Evolutionary conservation across 2,329 filamentous ascomycete species (phyloP), one percentile per base, ranked within the genome.

Genomic region (Lomentospora prolificans): DNA sequence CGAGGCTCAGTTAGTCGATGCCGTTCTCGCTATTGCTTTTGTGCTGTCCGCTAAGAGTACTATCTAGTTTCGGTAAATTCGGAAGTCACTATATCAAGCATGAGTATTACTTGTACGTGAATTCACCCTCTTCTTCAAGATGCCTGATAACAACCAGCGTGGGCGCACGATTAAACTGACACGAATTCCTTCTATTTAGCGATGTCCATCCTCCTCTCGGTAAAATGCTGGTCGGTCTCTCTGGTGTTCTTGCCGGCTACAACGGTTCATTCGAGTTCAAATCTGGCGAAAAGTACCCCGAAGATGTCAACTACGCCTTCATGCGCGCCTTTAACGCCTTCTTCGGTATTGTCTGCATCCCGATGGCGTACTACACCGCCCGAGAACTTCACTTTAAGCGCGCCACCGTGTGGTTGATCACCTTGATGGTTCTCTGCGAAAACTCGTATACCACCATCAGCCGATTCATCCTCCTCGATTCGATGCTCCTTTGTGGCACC

Each of bases 251-350:
- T 59, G 95, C 92, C 62, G 92, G 92, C 62, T 99, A 99, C 78
- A 99, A 99, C 76, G 94, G 94, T 57, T 95, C 92, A 3, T 99
- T 99, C 73, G 94, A 99, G 68, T 99, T 99, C 81, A 99, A 99
- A 73, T 97, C 92, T 55, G 94, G 94, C 69, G 94, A 97, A 67
- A 90, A 82, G 55, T 99, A 99, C 69, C 94, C 94, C 9, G 83
- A 85, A 63, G 90, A 97, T 66, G 79, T 99, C 67, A 87, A 99
- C 77, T 99, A 95, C 72, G 95, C 91, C 64, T 96, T 96, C 68
- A 99, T 99, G 95, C 89, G 94, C 64, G 81, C 92, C 59, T 99
- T 99, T 81, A 99, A 97, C 70, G 87, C 92, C 61, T 83, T 90
- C 60, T 99, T 97, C 69, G 94, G 94, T 58, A 92, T 91, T 59